Base-by-base conservation (phyloP, 2,329 filamentous ascomycete genomes). In the Chrysosporium queenslandicum region DNA sequence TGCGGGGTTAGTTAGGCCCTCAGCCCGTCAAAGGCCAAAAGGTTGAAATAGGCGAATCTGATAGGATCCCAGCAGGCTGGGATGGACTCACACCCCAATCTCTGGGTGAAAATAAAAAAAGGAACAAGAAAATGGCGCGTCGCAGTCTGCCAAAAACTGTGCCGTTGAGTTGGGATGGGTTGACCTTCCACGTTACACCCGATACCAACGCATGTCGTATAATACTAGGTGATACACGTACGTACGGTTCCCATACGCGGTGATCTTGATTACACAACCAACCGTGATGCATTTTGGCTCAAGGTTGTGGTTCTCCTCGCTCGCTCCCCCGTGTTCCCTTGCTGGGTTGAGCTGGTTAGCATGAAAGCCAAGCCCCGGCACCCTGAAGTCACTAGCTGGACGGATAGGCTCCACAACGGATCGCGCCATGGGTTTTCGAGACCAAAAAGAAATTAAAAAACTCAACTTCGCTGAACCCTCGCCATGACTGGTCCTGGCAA, bases 311-410 rank as follows among this genome's bases (percentile, higher is more conserved):
- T n/a, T n/a, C 29, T 20, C 27, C 27, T 37, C 3, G 14, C 5
- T 18, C 9, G 4, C n/a, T 4, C 8, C 25, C 47, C 18, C 32
- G 7, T 42, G 32, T 50, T 50, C 11, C 32, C 16, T 29, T n/a
- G n/a, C n/a, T n/a, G n/a, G 3, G 20, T 5, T 50, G 25, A 21
- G 21, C n/a, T 43, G 27, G 27, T 25, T 25, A 51, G 49, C 49
- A 51, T 51, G 40, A 51, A 45, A 25, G 49, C 49, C 49, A 51
- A 51, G 49, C n/a, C 49, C 3, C 2, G 8, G 9, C 9, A 9
- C 37, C 27, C 9, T 9, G 5, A 32, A 50, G 34, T 37, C 29
- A 20, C 32, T 47, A 39, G 20, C n/a, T 14, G n/a, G 34, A 40
- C 21, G 34, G 32, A 18, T 16, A 34, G 18, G 39, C 49, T 36